Percentiles rank a stretch among this genome's conserved stretches.
These are phyloP conservation scores for Pyrenophora graminea DNA, from an alignment of 2,329 filamentous ascomycete species.

Conservation along the genomic window DNA sequence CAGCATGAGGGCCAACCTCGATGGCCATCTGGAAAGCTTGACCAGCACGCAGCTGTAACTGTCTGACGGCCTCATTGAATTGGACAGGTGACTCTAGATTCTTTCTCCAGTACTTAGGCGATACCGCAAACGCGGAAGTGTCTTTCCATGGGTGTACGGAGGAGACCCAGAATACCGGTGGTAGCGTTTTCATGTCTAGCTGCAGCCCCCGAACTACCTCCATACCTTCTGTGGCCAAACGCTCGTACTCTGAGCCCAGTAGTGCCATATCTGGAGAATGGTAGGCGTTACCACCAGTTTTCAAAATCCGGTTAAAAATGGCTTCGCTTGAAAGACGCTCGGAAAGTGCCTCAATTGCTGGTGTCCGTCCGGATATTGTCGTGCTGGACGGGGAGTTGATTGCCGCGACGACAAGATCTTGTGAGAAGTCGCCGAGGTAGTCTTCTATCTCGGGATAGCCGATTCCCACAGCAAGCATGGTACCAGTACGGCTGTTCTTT, in stretches of 20 bases:
- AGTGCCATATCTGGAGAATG: conserved; percentile 33
- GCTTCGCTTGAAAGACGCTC: conserved; percentile 14
- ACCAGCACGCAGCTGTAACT: neutral
- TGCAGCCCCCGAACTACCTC: neutral
- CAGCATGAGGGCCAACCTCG: conserved; percentile 41
- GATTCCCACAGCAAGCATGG: conserved; percentile 33
- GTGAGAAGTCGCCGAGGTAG: conserved; percentile 4
- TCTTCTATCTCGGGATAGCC: neutral
- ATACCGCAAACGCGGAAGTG: neutral
- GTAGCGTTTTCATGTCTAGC: neutral
- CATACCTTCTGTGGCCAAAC: neutral
- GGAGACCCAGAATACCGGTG: conserved; percentile 1
- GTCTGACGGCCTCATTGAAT: conserved; percentile 17
- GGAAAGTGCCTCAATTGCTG: conserved; percentile 47
- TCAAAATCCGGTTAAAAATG: conserved; percentile 16
- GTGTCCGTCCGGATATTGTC: conserved; percentile 26
- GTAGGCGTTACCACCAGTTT: conserved; percentile 31
- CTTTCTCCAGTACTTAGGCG: neutral
- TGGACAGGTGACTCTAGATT: conserved; percentile 28
- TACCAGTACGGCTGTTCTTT: conserved; percentile 14
- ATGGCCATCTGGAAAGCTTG: conserved; percentile 5
- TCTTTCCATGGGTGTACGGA: neutral
- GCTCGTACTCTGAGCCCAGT: conserved; percentile 18
- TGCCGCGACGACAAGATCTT: conserved; percentile 20
- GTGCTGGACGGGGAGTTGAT: conserved; percentile 30